Evolutionary conservation across 1,139 yeast genomes (phyloP).

Genomic region (Suzukiozyma palmioleophila): DNA sequence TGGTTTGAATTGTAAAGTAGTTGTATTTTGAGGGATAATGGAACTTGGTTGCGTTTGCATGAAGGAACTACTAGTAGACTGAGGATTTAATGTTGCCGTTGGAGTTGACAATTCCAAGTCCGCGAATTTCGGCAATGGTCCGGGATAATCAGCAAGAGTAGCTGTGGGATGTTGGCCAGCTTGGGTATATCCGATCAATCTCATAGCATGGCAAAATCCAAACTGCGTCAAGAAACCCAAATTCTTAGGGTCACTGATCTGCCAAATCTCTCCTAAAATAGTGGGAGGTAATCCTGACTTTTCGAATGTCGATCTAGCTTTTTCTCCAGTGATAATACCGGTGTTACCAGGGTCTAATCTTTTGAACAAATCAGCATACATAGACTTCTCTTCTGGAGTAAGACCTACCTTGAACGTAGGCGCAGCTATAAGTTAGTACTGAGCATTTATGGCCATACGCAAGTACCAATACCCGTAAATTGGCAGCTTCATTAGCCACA

Average conservation of each 20-base stretch:
- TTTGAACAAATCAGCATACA: slow-evolving; percentile 71
- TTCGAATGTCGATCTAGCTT: slow-evolving; percentile 81
- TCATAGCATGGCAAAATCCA: slow-evolving; percentile 81
- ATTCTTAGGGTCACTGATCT: slow-evolving; percentile 78
- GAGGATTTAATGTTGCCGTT: slow-evolving; percentile 24
- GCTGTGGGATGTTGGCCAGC: slow-evolving; percentile 56
- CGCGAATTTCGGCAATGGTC: slow-evolving; percentile 55
- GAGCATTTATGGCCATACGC: no score
- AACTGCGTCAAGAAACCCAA: slow-evolving; percentile 79
- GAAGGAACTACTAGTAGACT: slow-evolving; percentile 38
- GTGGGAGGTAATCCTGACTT: slow-evolving; percentile 80
- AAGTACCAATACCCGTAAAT: no score
- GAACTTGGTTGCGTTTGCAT: slow-evolving; percentile 48
- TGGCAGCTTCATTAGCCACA: no score
- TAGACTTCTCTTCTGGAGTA: slow-evolving; percentile 72
- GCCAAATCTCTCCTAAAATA: slow-evolving; percentile 89
- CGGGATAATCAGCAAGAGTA: slow-evolving; percentile 49
- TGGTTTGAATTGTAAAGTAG: slow-evolving; percentile 26
- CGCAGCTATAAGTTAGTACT: slow-evolving; percentile 13
- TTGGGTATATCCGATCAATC: slow-evolving; percentile 88
- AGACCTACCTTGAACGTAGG: slow-evolving; percentile 48
- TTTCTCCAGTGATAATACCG: slow-evolving; percentile 86
- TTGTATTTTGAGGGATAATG: slow-evolving; percentile 30
- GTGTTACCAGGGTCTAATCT: slow-evolving; percentile 73
- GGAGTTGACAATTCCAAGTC: slow-evolving; percentile 24